Evolutionary conservation across 768 basidiomycete genomes (phyloP), one percentile per base, ranked within the genome.

Genomic region (Cubamyces lactineus): DNA sequence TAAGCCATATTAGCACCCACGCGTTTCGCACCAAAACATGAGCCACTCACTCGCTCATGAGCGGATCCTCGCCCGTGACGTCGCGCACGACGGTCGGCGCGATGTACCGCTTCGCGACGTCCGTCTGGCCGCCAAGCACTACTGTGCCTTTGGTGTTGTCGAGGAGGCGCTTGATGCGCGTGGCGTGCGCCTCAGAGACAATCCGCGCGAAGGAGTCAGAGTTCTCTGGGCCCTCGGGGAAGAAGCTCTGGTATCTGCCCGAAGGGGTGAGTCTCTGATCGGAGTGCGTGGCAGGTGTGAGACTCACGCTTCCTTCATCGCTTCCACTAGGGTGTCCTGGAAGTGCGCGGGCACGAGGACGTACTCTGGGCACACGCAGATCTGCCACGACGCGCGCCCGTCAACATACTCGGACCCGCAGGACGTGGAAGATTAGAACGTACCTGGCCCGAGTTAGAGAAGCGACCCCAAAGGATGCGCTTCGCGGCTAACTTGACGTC

Each of bases 391-490:
- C 34, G 34, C 34, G 23, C 21, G 21, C 34, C 9, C 41, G 21
- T 52, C 30, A 53, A 23, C 17, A 40, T n/a, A 5, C 7, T 7
- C 28, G 56, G 11, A 15, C 21, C 7, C 2, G 17, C n/a, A 28
- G 28, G 52, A n/a, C 19, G 38, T 56, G 30, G 1, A 42, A 39
- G 28, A 3, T 34, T 9, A 52, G 6, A 5, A 45, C 65, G 24
- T 55, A 77, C 76, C 69, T 79, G 79, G 2, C 93, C 93, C 0
- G 84, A 85, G 66, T 95, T 95, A 40, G 80, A 74, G 49, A 77
- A 74, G 67, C 92, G 92, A n/a, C 91, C 91, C 90, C 91, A 94
- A 39, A 93, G 72, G 46, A 95, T 79, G n/a, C 92, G 81, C 45
- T 80, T 82, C 2, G 90, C 89, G 0, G 87, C 80, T 5, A 80